Evolutionary conservation across 345 rosid genomes (phyloP).

Genomic region (Salix exigua): DNA sequence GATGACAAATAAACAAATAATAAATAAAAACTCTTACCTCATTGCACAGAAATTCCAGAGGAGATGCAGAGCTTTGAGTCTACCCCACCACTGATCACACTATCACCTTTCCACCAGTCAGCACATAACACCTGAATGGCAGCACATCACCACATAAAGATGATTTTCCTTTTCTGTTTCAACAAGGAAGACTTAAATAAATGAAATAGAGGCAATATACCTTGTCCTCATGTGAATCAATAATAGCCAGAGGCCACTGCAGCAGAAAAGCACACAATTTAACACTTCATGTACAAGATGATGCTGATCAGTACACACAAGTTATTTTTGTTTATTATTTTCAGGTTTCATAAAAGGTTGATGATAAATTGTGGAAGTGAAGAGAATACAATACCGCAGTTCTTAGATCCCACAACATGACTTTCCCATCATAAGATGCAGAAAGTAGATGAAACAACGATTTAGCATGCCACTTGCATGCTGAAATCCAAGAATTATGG

Average conservation of each 20-base stretch:
- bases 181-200: not conserved
- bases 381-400: slow-evolving; percentile 65
- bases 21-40: slow-evolving; percentile 32
- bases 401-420: slow-evolving; percentile 99
- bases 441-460: slow-evolving; percentile 85
- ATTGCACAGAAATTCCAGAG: slow-evolving; percentile 51
- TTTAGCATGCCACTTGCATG: slow-evolving; percentile 88
- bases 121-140: slow-evolving; percentile 68
- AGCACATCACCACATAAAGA: slow-evolving; percentile 4
- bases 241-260: slow-evolving; percentile 92
- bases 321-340: not conserved
- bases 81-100: slow-evolving; percentile 81
- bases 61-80: slow-evolving; percentile 76
- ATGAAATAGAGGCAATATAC: slow-evolving; percentile 23
- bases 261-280: slow-evolving; percentile 26
- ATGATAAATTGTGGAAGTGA: slow-evolving; percentile 5
- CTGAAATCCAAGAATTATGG: slow-evolving; percentile 85
- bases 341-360: not conserved
- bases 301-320: not conserved
- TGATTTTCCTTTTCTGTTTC: not conserved
- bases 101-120: slow-evolving; percentile 95
- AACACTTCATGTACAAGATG: not conserved
- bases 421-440: slow-evolving; percentile 95
- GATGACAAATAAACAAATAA: not conserved
- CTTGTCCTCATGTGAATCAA: slow-evolving; percentile 82